Evolutionary conservation across 2,329 filamentous ascomycete genomes (phyloP), one percentile per base, ranked within the genome.

Genomic region (Diaporthe aspalathi): DNA sequence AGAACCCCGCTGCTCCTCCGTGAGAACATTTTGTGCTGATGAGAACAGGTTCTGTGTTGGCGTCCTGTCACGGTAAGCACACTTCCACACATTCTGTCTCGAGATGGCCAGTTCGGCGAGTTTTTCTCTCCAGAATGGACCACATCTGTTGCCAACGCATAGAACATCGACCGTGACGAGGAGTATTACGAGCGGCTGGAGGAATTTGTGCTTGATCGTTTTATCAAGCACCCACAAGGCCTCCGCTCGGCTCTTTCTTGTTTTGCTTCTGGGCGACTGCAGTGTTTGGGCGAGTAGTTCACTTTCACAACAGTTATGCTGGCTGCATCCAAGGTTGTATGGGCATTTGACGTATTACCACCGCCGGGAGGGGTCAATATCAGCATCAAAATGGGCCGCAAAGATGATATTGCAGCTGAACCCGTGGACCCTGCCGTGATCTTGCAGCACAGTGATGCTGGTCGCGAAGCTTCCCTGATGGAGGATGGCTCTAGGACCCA

Each of bases 261-360:
- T 78, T 88, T 87, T 73, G 85, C 85, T 0, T 82, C 81, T 11
- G 86, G 86, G 0, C 79, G 86, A 8, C 80, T 86, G 8, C 81
- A 84, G 38, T 88, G 86, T 72, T 81, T 82, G 1, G 86, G 86
- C 0, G 83, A 85, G 17, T 82, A 86, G 62, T 81, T 88, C 24
- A 84, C 84, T 3, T 83, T 85, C 74, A 82, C 83, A 38, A 84
- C 81, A 38, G 74, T 88, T 38, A 76, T 83, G 65, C 62, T 83
- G 1, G 77, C 77, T 3, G 76, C 83, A 54, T 77, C 83, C 1
- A 83, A 83, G 70, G 56, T 84, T 14, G 73, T 89, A 0, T 89
- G 87, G 87, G 84, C 82, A 1, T 86, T 87, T 56, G 77, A 83
- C 4, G 77, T 83, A 49, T 22, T 68, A 40, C 66, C 74, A 2